phyloP scores from a whole-genome alignment of 1,284 basidiomycete genomes.

The Ceratobasidium papillatum region DNA sequence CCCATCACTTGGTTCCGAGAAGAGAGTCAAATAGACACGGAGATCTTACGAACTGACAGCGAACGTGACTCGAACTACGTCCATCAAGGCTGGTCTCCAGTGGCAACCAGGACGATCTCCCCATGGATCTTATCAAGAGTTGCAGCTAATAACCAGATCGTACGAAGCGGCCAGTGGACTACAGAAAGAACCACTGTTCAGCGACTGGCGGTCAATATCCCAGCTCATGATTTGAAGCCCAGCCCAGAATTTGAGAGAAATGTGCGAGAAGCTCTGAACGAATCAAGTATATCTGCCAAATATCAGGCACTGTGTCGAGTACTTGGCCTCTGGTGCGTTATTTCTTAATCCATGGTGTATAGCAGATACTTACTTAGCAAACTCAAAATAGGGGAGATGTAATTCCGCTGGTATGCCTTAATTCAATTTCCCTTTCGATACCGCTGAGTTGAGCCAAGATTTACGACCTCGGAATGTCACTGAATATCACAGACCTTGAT shows the following conservation, averaged over 20 bases:
- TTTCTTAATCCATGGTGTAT: not conserved
- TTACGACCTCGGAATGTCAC: not conserved
- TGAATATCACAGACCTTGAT: constrained; percentile 6
- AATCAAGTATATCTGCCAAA: not conserved
- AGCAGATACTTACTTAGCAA: not conserved
- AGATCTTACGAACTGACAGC: not conserved
- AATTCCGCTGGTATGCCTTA: constrained; percentile 11
- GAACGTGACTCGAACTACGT: constrained; percentile 24
- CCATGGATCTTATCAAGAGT: constrained; percentile 14
- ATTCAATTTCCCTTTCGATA: not conserved
- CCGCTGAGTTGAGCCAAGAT: not conserved
- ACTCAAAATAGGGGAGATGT: constrained; percentile 18
- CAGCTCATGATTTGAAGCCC: not conserved
- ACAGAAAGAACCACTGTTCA: not conserved
- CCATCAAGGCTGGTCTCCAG: constrained; percentile 18
- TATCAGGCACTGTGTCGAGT: not conserved
- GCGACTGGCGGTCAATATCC: not conserved
- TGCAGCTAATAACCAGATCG: not conserved
- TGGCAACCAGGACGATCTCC: not conserved
- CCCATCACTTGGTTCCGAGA: constrained; percentile 3
- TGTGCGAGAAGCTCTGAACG: not conserved
- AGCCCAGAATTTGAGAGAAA: not conserved
- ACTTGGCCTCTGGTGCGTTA: not conserved
- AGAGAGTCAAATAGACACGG: not conserved
- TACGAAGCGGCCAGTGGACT: not conserved